Conservation (phyloP, 176 grass and related monocot genomes). For the Raddia guianensis region DNA sequence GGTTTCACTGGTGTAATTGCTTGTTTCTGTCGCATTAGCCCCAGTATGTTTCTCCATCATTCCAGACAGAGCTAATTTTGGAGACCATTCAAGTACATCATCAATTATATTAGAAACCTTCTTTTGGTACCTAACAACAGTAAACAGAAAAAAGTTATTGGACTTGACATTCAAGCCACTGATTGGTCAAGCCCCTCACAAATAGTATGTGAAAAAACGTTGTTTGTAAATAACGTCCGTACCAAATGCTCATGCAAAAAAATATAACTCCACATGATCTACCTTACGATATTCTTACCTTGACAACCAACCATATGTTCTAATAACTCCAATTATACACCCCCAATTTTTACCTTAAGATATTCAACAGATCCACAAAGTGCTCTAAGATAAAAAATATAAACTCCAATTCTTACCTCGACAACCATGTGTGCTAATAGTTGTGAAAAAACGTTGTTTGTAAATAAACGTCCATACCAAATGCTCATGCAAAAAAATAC, state of each 20-base stretch:
- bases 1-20: constrained; percentile 33
- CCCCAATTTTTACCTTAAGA: neutral
- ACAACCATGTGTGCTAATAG: neutral
- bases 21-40: constrained; percentile 59
- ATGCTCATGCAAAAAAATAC: no score
- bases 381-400: neutral
- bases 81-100: constrained; percentile 99
- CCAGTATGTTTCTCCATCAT: constrained; percentile 88
- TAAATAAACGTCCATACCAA: no score
- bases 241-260: constrained; percentile 7
- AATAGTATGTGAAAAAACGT: neutral
- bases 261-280: no score
- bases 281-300: no score
- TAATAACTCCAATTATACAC: neutral
- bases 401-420: neutral
- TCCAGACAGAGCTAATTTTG: constrained; percentile 87
- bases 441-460: no score
- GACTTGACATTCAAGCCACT: constrained; percentile 22
- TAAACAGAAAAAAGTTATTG: constrained; percentile 34
- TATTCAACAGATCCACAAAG: neutral
- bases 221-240: neutral
- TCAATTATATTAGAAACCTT: constrained; percentile 99
- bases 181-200: neutral
- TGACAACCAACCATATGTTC: no score
- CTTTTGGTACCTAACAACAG: constrained; percentile 85